Evolutionary conservation across 148 eudicot species (phyloP), one percentile per base, ranked within the genome.

Genomic region (Linanthus parryae): DNA sequence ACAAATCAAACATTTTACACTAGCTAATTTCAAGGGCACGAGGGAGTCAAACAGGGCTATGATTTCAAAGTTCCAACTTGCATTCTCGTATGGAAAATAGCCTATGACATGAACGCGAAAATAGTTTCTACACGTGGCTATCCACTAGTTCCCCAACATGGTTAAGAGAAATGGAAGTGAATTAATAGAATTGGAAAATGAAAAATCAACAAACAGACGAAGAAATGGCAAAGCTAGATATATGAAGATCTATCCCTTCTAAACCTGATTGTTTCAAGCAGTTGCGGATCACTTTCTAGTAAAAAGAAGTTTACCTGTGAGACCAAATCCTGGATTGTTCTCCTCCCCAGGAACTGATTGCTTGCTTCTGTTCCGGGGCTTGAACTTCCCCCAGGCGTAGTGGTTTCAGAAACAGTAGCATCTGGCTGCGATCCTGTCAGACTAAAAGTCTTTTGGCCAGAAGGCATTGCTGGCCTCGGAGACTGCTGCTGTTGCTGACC

Each of bases 371-470:
- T 78, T 61, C 95, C 95, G 54, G 76, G 95, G 67, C 89, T 85
- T 26, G 89, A 85, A 69, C 95, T 85, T 14, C 95, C 89, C 28
- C 94, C 94, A 10, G 82, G 94, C 13, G 95, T 79, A 35, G 88
- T 78, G 27, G 80, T 47, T 21, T 88, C 88, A 26, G 89, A 85
- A 58, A 64, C 83, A 57, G 89, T 85, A 38, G 89, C 85, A 78
- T 85, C 95, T 14, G 95, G 95, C 56, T 85, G 88, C 31, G 89
- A 85, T 57, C 88, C 95, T 2, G 95, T 85, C 56, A 85, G 60
- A 69, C 95, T 85, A 14, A 85, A 34, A 52, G 95, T 71, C 55
- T 79, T 85, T 64, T 85, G 94, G 33, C 82, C 82, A 17, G 73
- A 59, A 42, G 83, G 69, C 26, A 67, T 78, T 35, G 68, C 81